Base-by-base conservation (phyloP, 768 basidiomycete genomes). In the Dioszegia hungarica region DNA sequence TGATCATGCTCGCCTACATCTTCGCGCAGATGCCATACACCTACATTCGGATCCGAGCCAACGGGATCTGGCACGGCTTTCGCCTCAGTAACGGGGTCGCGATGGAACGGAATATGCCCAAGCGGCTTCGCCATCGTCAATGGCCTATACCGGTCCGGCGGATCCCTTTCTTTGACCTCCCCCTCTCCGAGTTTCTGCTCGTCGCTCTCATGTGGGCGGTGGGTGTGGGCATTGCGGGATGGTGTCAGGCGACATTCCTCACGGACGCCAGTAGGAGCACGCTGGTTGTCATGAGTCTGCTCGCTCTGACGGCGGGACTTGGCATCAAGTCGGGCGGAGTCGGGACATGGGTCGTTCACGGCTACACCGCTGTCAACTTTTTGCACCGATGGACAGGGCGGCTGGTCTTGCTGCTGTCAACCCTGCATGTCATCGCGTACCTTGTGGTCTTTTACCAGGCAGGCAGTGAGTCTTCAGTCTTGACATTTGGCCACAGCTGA, bases 341-440 rank as follows among this genome's bases (percentile, higher is more conserved):
- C 3, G 64, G 64, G 0, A 66, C 64, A 11, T 57, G 59, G 56
- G 39, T 66, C 15, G 56, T 57, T 27, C 33, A 56, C 33, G 61
- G 64, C 19, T 66, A 66, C 44, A 51, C 49, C 6, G 49, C 49
- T 2, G 34, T 37, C 56, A 64, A 64, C 41, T 60, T 57, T 19
- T 38, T 68, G 0, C 66, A 68, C 29, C 54, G 66, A 19, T 68
- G 66, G 66, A 53, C 60, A 10, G 66, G 63, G 17, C 27, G 66
- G 15, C 28, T 68, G 24, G 56, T 62, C 28, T 25, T 68, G n/a
- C 31, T 67, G 37, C 40, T 64, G 8, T 50, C 58, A 10, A 64
- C 62, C 6, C 50, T 67, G 5, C 66, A 67, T 47, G 53, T 51
- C 36, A 39, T 51, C 17, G 49, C 49, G 14, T 51, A 51, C 49